Conservation (phyloP, 164 flowering plant species). For the Litsea cubeba region DNA sequence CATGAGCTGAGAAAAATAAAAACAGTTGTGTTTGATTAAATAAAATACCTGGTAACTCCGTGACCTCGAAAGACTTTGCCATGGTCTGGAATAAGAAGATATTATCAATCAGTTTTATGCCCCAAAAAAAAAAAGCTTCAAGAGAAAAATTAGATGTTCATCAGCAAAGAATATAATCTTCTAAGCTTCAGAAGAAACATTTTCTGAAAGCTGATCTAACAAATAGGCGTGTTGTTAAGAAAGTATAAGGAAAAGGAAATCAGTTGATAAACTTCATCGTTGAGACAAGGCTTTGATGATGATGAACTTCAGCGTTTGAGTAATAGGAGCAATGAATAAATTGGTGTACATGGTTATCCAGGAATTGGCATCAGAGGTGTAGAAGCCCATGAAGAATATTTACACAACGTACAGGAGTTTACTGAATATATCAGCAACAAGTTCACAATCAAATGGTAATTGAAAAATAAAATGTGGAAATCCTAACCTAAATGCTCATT, state of each 20-base stretch:
- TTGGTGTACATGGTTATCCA: too few species aligned
- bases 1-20: background rate
- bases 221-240: background rate
- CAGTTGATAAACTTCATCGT: background rate
- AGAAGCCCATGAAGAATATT: too few species aligned
- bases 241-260: background rate
- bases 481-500: background rate
- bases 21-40: background rate
- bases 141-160: background rate
- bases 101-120: background rate
- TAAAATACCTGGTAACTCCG: constrained; percentile 80
- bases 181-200: background rate
- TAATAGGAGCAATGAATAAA: too few species aligned
- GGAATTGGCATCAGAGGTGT: too few species aligned
- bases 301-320: too few species aligned
- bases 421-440: too few species aligned
- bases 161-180: background rate
- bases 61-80: constrained; percentile 92
- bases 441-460: too few species aligned
- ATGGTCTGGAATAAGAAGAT: constrained; percentile 53
- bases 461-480: background rate
- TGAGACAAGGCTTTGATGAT: too few species aligned
- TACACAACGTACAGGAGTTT: too few species aligned
- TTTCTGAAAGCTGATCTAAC: constrained; percentile 1
- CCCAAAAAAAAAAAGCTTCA: background rate